Percentiles rank a stretch among this genome's conserved stretches.
These are phyloP conservation scores for Arachis stenosperma DNA, from an alignment of 306 rosid genomes.

Conservation along the genomic window DNA sequence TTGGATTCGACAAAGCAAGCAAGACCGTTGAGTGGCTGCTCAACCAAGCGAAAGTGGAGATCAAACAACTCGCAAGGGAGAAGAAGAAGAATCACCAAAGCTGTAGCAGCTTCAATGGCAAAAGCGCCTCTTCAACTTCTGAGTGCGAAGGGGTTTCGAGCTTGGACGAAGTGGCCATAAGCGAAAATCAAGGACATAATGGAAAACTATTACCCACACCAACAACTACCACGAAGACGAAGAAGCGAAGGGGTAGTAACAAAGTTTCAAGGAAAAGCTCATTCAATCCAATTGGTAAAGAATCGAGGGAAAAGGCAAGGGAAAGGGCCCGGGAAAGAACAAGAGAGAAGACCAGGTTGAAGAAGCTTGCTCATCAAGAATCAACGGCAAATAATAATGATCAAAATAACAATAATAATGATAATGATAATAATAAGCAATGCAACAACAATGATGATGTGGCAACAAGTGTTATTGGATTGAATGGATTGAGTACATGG, in stretches of 20 bases:
- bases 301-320: constrained; percentile 75
- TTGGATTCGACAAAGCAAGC: constrained; percentile 88
- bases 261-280: constrained; percentile 47
- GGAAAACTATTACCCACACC: background rate
- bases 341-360: constrained; percentile 43
- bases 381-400: background rate
- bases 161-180: constrained; percentile 53
- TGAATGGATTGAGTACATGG: constrained; percentile 52
- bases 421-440: background rate
- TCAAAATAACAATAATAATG: background rate
- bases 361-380: constrained; percentile 7
- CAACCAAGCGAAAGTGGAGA: constrained; percentile 56
- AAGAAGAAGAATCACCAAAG: constrained; percentile 25
- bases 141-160: constrained; percentile 78
- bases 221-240: too few species aligned
- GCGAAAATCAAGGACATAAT: constrained; percentile 34
- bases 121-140: constrained; percentile 58
- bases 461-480: constrained; percentile 26
- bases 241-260: constrained; percentile 24
- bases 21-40: constrained; percentile 92
- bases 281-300: constrained; percentile 52
- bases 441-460: background rate
- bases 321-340: constrained; percentile 78
- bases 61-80: constrained; percentile 58
- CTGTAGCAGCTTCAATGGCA: constrained; percentile 3